Conservation (phyloP, 352 stramenopile genomes). For the Thraustochytrium sp. region DNA sequence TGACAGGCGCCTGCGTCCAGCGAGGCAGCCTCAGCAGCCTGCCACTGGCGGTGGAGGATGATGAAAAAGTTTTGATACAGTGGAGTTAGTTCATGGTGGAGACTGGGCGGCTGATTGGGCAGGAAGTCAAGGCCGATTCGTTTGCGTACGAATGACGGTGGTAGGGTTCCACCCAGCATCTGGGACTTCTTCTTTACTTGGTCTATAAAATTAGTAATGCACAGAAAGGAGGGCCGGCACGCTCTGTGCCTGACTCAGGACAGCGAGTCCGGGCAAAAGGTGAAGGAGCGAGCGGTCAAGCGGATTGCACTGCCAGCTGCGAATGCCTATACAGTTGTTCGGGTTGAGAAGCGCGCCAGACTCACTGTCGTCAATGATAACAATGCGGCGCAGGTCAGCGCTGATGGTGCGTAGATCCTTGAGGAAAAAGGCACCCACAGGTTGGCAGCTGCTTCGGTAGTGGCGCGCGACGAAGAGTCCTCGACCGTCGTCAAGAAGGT, state of each 20-base stretch:
- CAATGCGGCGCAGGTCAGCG: constrained; percentile 70
- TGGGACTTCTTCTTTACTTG: too few relatives aligned
- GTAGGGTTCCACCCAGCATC: too few relatives aligned
- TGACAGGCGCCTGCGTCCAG: too few relatives aligned
- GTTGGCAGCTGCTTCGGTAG: constrained; percentile 88
- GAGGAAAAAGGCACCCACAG: constrained; percentile 95
- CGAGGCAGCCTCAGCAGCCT: too few relatives aligned
- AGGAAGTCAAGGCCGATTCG: too few relatives aligned
- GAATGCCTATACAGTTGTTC: constrained; percentile 96
- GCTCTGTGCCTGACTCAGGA: constrained; percentile 71
- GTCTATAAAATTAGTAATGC: too few relatives aligned
- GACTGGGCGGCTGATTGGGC: too few relatives aligned
- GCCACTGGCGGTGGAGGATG: too few relatives aligned
- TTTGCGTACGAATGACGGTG: too few relatives aligned
- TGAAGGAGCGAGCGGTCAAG: constrained; percentile 91
- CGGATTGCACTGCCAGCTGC: constrained; percentile 96
- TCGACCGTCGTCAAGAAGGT: constrained; percentile 87
- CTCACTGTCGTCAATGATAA: constrained; percentile 95
- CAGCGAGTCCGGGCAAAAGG: constrained; percentile 84
- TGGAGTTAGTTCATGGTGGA: too few relatives aligned
- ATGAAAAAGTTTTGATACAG: too few relatives aligned
- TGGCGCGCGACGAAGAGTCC: constrained; percentile 81
- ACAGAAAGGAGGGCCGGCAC: constrained; percentile 56
- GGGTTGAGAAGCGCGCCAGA: constrained; percentile 97
- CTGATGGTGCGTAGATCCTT: constrained; percentile 97